A percentile compares a stretch with the other conserved stretches of the same genome.
Conservation (phyloP, 768 basidiomycete species). For the Russula sp. region DNA sequence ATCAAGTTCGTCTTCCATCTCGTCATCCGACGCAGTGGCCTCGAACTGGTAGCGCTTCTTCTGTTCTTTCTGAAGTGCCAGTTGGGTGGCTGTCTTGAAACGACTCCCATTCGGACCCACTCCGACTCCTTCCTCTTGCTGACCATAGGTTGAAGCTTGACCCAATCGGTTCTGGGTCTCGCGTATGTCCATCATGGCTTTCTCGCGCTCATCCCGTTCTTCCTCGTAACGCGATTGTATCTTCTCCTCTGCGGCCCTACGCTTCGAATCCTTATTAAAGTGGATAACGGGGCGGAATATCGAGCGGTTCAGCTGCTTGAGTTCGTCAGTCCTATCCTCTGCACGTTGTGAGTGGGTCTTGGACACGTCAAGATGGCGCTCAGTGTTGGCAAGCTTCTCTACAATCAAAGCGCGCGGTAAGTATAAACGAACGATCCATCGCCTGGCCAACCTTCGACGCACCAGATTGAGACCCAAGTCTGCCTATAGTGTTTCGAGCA, state of each 20-base stretch:
- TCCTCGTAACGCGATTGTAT: conserved; percentile 83
- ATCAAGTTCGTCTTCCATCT: conserved; percentile 92
- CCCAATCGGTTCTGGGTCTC: conserved; percentile 87
- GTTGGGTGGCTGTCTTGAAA: conserved; percentile 50
- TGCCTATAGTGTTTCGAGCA: conserved; percentile 75
- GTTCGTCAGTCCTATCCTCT: conserved; percentile 90
- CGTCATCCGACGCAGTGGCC: conserved; percentile 84
- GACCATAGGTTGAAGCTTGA: conserved; percentile 62
- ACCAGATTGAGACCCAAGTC: conserved; percentile 94
- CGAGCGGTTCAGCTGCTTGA: conserved; percentile 90
- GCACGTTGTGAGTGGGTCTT: conserved; percentile 85
- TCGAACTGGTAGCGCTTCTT: conserved; percentile 90
- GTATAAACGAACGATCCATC: neutral
- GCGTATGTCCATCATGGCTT: conserved; percentile 79
- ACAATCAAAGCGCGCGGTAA: conserved; percentile 21
- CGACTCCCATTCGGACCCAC: conserved; percentile 42
- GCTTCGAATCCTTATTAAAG: conserved; percentile 91
- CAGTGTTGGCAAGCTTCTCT: conserved; percentile 91
- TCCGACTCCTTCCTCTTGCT: conserved; percentile 46
- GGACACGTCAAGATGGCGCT: conserved; percentile 89
- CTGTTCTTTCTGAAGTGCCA: conserved; percentile 59
- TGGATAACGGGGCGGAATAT: conserved; percentile 92
- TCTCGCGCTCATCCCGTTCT: conserved; percentile 79
- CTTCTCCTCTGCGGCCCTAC: conserved; percentile 81
- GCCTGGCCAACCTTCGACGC: conserved; percentile 31